A percentile compares a stretch with the other conserved stretches of the same genome.
phyloP scores from a whole-genome alignment of 225 moss, liverwort and hornwort species.

The Takakia lepidozioides region DNA sequence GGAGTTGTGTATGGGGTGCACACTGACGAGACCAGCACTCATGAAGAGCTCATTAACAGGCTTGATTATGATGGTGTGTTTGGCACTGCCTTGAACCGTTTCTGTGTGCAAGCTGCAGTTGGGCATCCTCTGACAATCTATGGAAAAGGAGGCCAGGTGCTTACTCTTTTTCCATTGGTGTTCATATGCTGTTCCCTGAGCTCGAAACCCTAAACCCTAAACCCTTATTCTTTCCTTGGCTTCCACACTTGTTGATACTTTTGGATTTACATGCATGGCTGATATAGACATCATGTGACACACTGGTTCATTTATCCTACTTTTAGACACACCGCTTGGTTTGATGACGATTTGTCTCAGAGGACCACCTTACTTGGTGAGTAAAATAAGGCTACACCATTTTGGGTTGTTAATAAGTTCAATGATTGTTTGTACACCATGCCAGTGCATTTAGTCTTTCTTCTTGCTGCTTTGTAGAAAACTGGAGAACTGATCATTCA shows the following conservation, averaged over 20 bases:
- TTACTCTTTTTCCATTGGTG: neutral
- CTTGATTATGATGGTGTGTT: slow-evolving; percentile 90
- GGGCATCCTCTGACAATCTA: slow-evolving; percentile 91
- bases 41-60: slow-evolving; percentile 91
- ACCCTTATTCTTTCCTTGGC: too few relatives aligned
- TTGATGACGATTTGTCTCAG: too few relatives aligned
- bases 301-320: too few relatives aligned
- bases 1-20: slow-evolving; percentile 95
- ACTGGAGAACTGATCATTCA: neutral
- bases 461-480: neutral
- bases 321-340: too few relatives aligned
- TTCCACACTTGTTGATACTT: too few relatives aligned
- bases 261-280: too few relatives aligned
- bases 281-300: too few relatives aligned
- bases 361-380: too few relatives aligned
- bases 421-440: too few relatives aligned
- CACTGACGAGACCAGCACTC: slow-evolving; percentile 65
- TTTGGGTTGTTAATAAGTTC: too few relatives aligned
- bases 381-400: too few relatives aligned
- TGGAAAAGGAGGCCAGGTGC: slow-evolving; percentile 89
- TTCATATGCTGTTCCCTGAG: neutral
- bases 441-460: too few relatives aligned
- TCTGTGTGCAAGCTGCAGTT: slow-evolving; percentile 95
- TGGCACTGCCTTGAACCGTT: slow-evolving; percentile 93
- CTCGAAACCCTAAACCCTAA: neutral